Evolutionary conservation across 1,284 basidiomycete genomes (phyloP), one percentile per base, ranked within the genome.

Genomic region (Cutaneotrichosporon spelunceum): DNA sequence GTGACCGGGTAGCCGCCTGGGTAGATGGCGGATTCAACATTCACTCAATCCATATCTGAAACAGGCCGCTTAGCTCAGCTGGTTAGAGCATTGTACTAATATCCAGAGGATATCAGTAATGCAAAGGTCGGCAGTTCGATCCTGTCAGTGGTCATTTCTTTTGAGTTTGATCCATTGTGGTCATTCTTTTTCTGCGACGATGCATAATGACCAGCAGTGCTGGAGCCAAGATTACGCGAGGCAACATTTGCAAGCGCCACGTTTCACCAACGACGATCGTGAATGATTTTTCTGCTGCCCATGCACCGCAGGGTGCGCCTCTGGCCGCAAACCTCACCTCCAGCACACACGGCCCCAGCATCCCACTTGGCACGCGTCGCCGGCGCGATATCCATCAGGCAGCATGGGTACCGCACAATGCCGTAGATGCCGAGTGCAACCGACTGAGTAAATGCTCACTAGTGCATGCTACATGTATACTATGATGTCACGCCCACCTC

Each of bases 361-460:
- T 75, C 71, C 42, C 59, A 59, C 60, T 73, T 72, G 34, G n/a
- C 73, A 61, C 26, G 72, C 70, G 49, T 75, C 73, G 30, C 67
- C 65, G 7, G 62, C 59, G 23, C 71, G 68, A 66, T 68, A 73
- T 27, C 48, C 61, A 21, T 54, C 57, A 9, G 64, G 26, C 21
- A 65, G 36, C 6, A 30, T 30, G 10, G 5, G 30, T 30, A 30
- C 30, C 6, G 30, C 30, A 30, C 30, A 30, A 30, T 5, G 30
- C 30, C 30, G 30, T 10, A 30, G 10, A 30, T 30, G n/a, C 30
- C 30, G 30, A 33, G 30, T n/a, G 8, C 39, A 19, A 16, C 39
- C 16, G n/a, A n/a, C n/a, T n/a, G n/a, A n/a, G n/a, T n/a, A 19
- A n/a, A 42, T n/a, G 19, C 19, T n/a, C 39, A 42, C 39, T 19